These are phyloP conservation scores for Elsinoe australis DNA, from an alignment of 2,329 filamentous ascomycete species.

Conservation along the genomic window DNA sequence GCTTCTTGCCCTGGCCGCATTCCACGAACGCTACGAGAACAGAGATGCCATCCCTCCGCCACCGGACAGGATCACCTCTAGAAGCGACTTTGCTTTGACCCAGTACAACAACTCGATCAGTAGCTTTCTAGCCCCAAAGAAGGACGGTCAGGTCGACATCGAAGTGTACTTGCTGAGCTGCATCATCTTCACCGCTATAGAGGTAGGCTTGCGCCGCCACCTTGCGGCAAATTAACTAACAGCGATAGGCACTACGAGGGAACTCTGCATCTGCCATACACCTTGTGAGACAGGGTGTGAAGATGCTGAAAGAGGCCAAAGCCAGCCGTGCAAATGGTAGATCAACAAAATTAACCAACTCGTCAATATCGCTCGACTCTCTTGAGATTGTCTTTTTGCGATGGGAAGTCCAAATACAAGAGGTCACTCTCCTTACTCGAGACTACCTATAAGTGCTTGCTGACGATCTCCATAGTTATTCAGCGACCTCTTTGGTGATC, in stretches of 20 bases:
- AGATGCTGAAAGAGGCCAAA: constrained; percentile 7
- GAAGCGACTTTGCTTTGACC: not conserved
- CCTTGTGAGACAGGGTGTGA: constrained; percentile 12
- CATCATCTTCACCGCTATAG: constrained; percentile 11
- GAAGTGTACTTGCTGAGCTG: constrained; percentile 10
- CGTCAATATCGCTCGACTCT: not conserved
- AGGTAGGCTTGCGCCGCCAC: not conserved
- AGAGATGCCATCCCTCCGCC: not conserved
- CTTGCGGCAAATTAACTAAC: not conserved
- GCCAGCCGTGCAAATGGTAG: not conserved
- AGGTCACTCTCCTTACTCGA: not conserved
- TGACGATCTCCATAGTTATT: not conserved
- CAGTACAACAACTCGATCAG: constrained; percentile 16
- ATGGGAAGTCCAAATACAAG: constrained; percentile 11
- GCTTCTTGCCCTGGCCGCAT: constrained; percentile 5
- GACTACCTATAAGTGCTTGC: not conserved
- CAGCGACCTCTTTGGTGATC: constrained; percentile 8
- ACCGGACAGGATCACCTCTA: not conserved
- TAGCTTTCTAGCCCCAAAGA: not conserved
- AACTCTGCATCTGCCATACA: constrained; percentile 13
- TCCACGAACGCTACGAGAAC: constrained; percentile 8
- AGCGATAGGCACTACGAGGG: not conserved
- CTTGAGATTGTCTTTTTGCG: constrained; percentile 9
- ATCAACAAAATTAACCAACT: not conserved
- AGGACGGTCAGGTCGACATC: not conserved